Base-by-base conservation (phyloP, 2,329 filamentous ascomycete genomes). In the Fusarium pseudocircinatum region DNA sequence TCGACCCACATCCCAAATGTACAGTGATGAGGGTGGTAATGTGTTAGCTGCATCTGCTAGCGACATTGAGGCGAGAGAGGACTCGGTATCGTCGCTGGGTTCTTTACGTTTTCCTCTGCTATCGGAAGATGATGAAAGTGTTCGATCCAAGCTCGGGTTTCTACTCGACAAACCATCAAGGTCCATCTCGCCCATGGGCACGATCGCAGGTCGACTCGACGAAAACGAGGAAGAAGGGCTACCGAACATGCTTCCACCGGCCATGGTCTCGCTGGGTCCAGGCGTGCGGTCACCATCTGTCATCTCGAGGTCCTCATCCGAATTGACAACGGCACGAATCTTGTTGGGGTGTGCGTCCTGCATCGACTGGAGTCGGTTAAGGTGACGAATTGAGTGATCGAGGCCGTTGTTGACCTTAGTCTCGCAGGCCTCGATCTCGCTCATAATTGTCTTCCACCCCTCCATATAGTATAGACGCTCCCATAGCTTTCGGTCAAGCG, bases 401-500 rank as follows among this genome's bases (percentile, higher is more conserved):
- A 83, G 71, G 22, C 82, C 83, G 28, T 84, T 82, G 77, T 88
- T 90, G 75, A 88, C 83, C 46, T 85, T 85, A 47, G 88, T 86
- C 80, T 97, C 94, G 73, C 90, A 94, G 6, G 85, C 82, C 44
- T 85, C 83, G 34, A 97, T 90, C 74, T 94, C 93, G 15, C 85
- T 83, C 13, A 84, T 82, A 70, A 95, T 87, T 12, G 93, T 89
- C 73, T 91, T 91, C 94, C 96, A 99, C 11, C 96, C 96, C 83
- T 98, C 95, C 13, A 91, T 84, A 40, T 91, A 88, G 82, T 97
- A 99, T 20, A 97, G 84, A 20, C 90, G 87, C 79, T 94, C 92
- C 96, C 96, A 99, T 34, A 98, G 84, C 69, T 93, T 92, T 39
- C 93, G 90, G 81, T 99, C 96, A 58, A 95, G 84, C 11, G 96